Base-by-base conservation (phyloP, 805 yeast genomes). In the Myxozyma kluyveri region DNA sequence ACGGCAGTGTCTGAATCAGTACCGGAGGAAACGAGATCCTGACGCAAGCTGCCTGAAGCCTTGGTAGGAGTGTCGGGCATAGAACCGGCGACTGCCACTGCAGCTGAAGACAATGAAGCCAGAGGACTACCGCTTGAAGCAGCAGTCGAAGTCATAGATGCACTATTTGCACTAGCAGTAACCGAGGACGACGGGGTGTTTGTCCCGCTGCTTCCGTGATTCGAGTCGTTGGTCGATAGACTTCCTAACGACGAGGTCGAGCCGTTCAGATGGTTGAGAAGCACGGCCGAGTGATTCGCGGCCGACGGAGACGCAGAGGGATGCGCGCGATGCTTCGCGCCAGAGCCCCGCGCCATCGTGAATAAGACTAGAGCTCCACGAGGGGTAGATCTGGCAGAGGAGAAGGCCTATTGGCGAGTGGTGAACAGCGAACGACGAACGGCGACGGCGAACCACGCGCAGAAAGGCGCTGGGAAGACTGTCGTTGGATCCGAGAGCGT, bases 341-440 rank as follows among this genome's bases (percentile, higher is more conserved):
- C 47, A 2, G 57, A 49, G 19, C 57, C 54, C 41, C 57, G 57
- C 37, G 51, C 57, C 57, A 54, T 54, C 39, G 33, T 33, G 36
- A 33, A 22, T n/a, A 32, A 14, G 33, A 14, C 33, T 9, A 14
- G 14, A 9, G 33, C 33, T 29, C 12, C 33, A 9, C 12, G 33
- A 14, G 14, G 9, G 33, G 33, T 14, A 14, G 33, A 29, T 9
- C 9, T 9, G 33, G 14, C 33, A 14, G 33, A 29, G 14, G 33
- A 29, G 14, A 29, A 9, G 33, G 33, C 33, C 12, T 14, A 14
- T 14, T 9, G 33, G 14, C 14, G 33, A 9, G 33, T 14, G 33
- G 33, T 29, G 33, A 9, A 9, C 12, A 14, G 33, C 33, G 12
- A 14, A 14, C 12, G n/a, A 14, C 9, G 33, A 29, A 29, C 33